A percentile compares a stretch with the other conserved stretches of the same genome.
phyloP scores from a whole-genome alignment of 2,329 filamentous ascomycete species.

The Colletotrichum sp. region DNA sequence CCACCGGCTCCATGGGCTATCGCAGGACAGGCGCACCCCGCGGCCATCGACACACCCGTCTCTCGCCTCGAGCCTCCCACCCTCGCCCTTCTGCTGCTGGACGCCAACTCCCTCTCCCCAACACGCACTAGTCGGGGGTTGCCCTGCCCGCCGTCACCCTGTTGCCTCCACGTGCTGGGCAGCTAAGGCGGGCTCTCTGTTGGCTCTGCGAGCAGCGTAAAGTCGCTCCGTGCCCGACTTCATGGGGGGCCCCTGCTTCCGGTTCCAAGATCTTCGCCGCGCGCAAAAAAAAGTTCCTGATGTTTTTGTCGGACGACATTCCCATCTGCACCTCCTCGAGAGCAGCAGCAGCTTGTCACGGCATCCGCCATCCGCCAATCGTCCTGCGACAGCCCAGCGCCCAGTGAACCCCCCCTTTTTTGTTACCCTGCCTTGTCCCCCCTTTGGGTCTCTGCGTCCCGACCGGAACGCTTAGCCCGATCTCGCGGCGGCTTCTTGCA shows the following conservation, averaged over 20 bases:
- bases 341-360: conserved; percentile 4
- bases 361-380: conserved; percentile 3
- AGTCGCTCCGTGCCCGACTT: conserved; percentile 4
- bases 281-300: conserved; percentile 13
- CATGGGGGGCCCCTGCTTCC: neutral
- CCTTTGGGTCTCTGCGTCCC: neutral
- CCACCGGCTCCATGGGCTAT: neutral
- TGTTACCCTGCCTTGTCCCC: neutral
- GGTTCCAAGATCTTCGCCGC: conserved; percentile 13
- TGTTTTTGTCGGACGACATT: conserved; percentile 3
- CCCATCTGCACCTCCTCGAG: neutral
- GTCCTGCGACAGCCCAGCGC: neutral
- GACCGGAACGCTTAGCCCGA: conserved; percentile 6
- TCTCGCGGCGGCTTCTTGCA: conserved; percentile 17
- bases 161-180: neutral
- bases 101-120: neutral
- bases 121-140: neutral
- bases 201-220: neutral
- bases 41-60: neutral
- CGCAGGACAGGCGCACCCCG: neutral
- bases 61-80: neutral
- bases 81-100: neutral
- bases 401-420: neutral
- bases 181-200: neutral
- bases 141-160: conserved; percentile 1